Evolutionary conservation across 768 basidiomycete species (phyloP), one percentile per base, ranked within the genome.

Genomic region (Floccularia luteovirens): DNA sequence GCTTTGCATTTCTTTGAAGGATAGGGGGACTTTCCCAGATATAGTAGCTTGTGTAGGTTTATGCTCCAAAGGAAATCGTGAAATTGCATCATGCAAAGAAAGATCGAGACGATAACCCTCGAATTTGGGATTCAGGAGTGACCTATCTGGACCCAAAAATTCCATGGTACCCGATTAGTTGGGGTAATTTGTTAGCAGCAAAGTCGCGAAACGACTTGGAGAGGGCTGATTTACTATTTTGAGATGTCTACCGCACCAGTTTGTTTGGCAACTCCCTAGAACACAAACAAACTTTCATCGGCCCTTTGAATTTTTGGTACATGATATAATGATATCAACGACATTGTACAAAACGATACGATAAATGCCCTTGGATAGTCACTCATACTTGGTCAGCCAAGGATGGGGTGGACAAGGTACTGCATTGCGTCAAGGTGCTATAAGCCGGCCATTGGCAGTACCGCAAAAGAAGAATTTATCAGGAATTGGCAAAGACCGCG

Each of bases 401-500:
- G 92, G 92, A 41, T 97, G 92, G 92, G 60, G 77, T 24, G 92
- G 92, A 1, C 79, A 81, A 50, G 92, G 92, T 4, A 78, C 71
- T 28, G 91, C 82, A 12, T 79, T 96, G n/a, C 80, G 90, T 21
- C 65, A 82, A 10, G 92, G 87, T 4, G 83, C 89, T 37, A 79
- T 92, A 27, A 69, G 67, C 14, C 72, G 77, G 5, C 92, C 92
- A 1, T 62, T 97, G 23, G 72, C 82, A 4, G 75, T 91, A 28
- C 72, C 82, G 1, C 84, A 86, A 56, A 96, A 96, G 67, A 83
- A 82, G 62, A 88, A 73, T 3, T 67, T 93, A n/a, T 65, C 77
- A 7, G 92, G 92, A 2, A 60, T 97, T 43, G 92, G 92, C 41
- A 92, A 90, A 57, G 90, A 97, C 58, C 75, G 91, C 48, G 92